Evolutionary conservation across 352 stramenopile genomes (phyloP), one percentile per base, ranked within the genome.

Genomic region (Globisporangium ultimum): DNA sequence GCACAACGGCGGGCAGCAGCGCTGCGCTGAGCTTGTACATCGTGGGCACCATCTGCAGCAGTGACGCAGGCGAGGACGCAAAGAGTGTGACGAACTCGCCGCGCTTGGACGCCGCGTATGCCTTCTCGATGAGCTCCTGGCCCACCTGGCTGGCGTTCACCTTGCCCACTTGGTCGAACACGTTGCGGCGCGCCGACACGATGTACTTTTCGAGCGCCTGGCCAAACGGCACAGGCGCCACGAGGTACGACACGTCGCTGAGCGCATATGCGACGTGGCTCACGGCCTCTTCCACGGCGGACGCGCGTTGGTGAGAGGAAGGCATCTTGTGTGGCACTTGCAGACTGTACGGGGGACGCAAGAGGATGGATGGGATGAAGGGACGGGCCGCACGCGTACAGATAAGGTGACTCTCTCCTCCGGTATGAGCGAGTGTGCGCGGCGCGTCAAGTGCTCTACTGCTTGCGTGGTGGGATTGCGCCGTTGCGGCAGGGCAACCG

Each of bases 1-100:
- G 92, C 43, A 97, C 78, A 28, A 97, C 90, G 2, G 87, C 79
- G 8, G 85, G 87, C 48, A 93, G 66, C 46, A 80, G 76, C 61
- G 95, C 85, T 43, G 81, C 84, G 64, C 89, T 91, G 67, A 98
- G 94, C 67, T 98, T 97, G 78, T 97, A 98, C 72, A 97, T 87
- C 64, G 90, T 96, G n/a, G 92, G 92, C 58, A 98, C 92, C 76
- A 96, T 97, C 32, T 96, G 76, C 64, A 97, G 68, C 63, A 98
- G 72, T 61, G 86, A 74, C 17, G 74, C 58, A 54, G 93, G 89
- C 63, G 86, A 96, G 4, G 88, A 85, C 41, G 91, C 92, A 62
- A 96, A 97, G 14, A 95, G 85, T 48, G 92, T 96, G 55, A 93
- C 89, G 62, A 97, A 89, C 66, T 93, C 84, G 2, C 91, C 92